Percentiles rank a stretch among this genome's conserved stretches.
Conservation (phyloP, 495 filamentous ascomycete species). For the Trichocladium antarcticum region DNA sequence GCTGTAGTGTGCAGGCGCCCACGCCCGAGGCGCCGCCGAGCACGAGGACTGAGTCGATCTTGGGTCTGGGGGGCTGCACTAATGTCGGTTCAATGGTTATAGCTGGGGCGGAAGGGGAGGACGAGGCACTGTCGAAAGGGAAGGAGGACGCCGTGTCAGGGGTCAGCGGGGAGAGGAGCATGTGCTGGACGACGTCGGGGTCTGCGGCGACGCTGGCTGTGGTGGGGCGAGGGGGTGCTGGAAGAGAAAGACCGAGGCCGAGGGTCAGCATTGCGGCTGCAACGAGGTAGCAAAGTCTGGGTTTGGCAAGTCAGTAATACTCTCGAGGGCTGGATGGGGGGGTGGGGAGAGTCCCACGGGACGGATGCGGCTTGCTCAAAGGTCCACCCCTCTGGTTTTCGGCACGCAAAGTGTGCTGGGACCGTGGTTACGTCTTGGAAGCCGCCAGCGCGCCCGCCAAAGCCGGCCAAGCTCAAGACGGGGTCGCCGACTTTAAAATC, state of each 20-base stretch:
- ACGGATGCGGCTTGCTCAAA: slow-evolving; percentile 36
- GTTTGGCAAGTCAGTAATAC: too few species aligned
- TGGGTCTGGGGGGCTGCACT: background rate
- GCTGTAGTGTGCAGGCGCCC: slow-evolving; percentile 32
- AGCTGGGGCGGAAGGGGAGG: background rate
- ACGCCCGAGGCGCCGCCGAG: slow-evolving; percentile 36
- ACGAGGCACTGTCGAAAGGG: background rate
- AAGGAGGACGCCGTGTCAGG: background rate
- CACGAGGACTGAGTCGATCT: slow-evolving; percentile 26
- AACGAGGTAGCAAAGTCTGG: slow-evolving; percentile 34
- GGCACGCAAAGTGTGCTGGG: slow-evolving; percentile 27
- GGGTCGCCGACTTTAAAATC: slow-evolving; percentile 30
- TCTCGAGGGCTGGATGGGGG: too few species aligned
- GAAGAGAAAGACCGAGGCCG: slow-evolving; percentile 21
- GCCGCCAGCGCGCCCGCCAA: slow-evolving; percentile 20
- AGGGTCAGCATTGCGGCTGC: slow-evolving; percentile 21
- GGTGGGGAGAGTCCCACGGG: slow-evolving; percentile 20
- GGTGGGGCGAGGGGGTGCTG: slow-evolving; percentile 19
- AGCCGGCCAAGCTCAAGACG: slow-evolving; percentile 23
- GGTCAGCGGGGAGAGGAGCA: background rate
- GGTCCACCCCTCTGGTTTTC: slow-evolving; percentile 28
- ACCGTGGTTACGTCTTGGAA: slow-evolving; percentile 34
- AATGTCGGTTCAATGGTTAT: background rate
- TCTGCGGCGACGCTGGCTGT: slow-evolving; percentile 1
- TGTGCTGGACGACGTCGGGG: background rate